These are phyloP conservation scores for Leucosporidium creatinivorum DNA, from an alignment of 768 basidiomycete species.

Conservation along the genomic window DNA sequence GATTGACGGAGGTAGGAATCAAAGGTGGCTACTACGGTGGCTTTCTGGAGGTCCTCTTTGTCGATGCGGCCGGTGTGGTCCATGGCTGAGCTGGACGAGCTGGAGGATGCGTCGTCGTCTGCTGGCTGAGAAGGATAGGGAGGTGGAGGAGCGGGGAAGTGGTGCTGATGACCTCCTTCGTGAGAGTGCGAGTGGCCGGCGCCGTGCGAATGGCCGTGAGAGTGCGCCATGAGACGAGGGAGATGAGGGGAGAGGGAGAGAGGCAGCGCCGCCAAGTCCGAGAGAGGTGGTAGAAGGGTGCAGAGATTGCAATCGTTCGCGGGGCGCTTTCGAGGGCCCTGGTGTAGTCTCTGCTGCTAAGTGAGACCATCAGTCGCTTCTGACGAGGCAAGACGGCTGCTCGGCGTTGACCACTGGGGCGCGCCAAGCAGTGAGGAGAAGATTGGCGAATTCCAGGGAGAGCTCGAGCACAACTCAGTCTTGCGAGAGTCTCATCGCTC, in stretches of 20 bases:
- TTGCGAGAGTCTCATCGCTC: too few species aligned
- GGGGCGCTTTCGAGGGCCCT: too few species aligned
- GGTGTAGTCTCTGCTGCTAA: too few species aligned
- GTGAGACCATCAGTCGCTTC: too few species aligned
- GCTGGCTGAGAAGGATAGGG: not conserved
- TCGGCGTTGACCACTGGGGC: too few species aligned
- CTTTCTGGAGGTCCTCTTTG: conserved; percentile 15
- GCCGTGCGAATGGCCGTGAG: conserved; percentile 1
- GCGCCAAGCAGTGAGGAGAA: too few species aligned
- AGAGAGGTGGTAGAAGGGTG: too few species aligned
- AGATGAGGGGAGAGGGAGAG: not conserved
- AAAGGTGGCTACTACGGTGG: conserved; percentile 19
- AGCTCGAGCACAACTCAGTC: too few species aligned
- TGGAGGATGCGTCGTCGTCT: not conserved
- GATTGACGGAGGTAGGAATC: conserved; percentile 14
- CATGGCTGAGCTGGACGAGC: not conserved
- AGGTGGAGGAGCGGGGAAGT: not conserved
- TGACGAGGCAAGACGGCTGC: too few species aligned
- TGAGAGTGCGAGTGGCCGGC: not conserved
- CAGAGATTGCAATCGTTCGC: too few species aligned
- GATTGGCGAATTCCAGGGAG: too few species aligned
- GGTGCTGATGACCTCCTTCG: not conserved
- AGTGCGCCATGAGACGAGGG: not conserved
- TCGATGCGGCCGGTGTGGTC: not conserved
- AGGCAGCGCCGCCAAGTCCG: not conserved